Base-by-base conservation (phyloP, 768 basidiomycete genomes). In the Albatrellus ellisii region DNA sequence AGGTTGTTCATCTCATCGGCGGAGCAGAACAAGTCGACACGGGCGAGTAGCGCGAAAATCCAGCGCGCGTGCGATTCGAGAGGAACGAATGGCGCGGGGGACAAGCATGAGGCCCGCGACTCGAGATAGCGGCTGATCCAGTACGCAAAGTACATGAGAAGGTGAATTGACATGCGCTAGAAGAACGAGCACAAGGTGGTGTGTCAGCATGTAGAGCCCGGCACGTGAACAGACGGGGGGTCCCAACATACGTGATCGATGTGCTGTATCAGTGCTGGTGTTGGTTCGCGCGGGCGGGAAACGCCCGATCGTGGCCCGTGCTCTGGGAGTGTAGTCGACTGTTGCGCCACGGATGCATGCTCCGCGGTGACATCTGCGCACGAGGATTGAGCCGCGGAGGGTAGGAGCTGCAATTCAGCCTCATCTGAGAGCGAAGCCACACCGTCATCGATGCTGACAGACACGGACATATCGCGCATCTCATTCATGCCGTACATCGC, bases 91-190 rank as follows among this genome's bases (percentile, higher is more conserved):
- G 60, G 5, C 57, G 59, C 3, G 48, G 52, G 18, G 35, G 26
- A 39, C 38, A 41, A 34, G 67, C 59, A 32, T 14, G 29, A 14
- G 11, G 9, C 18, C 24, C 43, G 15, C 26, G 47, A 43, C 35
- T 75, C 66, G 6, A 83, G 56, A 46, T 80, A 68, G 11, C 69
- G 44, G 48, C 78, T 77, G 48, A 85, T 77, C 85, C 85, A 89
- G 52, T 86, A 72, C 14, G 75, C 68, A 56, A 87, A 87, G 56
- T 86, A 87, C 80, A 83, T 85, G 45, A 89, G 59, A 34, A 88
- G 66, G 55, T 85, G 85, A 21, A 88, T 56, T 4, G 81, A 73
- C 56, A 67, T 73, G 52, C 71, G 69, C 85, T 88, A 49, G 25
- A 46, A 39, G 34, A 36, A 36, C n/a, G 37, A 17, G 54, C 45